Conservation (phyloP, 225 moss, liverwort and hornwort genomes). For the Polytrichum commune region DNA sequence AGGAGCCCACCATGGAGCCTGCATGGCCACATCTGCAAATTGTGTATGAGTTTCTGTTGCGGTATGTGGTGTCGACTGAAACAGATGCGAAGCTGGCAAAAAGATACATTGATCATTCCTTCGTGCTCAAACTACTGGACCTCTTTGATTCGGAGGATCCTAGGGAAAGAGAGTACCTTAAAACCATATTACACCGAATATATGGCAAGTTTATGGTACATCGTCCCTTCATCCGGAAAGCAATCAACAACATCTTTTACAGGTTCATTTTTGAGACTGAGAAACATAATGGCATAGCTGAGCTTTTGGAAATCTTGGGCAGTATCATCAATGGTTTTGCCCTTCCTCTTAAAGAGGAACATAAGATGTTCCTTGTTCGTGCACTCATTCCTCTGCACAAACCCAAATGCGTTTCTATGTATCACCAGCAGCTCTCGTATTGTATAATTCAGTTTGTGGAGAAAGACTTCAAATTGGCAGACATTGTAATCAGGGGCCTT, state of each 20-base stretch:
- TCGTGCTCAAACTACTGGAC: slow-evolving; percentile 16
- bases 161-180: slow-evolving; percentile 19
- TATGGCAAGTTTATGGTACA: slow-evolving; percentile 20
- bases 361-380: slow-evolving; percentile 15
- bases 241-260: slow-evolving; percentile 21
- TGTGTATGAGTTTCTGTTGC: background rate
- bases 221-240: slow-evolving; percentile 17
- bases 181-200: slow-evolving; percentile 17
- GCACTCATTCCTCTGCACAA: slow-evolving; percentile 21
- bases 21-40: slow-evolving; percentile 6
- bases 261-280: slow-evolving; percentile 20
- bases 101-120: slow-evolving; percentile 19
- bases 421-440: slow-evolving; percentile 23
- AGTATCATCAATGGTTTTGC: slow-evolving; percentile 22
- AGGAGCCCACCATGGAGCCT: background rate
- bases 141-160: slow-evolving; percentile 21
- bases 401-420: slow-evolving; percentile 17
- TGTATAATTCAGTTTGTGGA: slow-evolving; percentile 25
- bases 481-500: slow-evolving; percentile 19
- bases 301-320: slow-evolving; percentile 15
- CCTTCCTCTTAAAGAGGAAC: slow-evolving; percentile 22
- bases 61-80: slow-evolving; percentile 14
- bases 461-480: slow-evolving; percentile 19
- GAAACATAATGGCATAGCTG: slow-evolving; percentile 17
- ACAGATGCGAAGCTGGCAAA: slow-evolving; percentile 18